Percentiles rank a stretch among this genome's conserved stretches.
Evolutionary conservation across 352 stramenopile genomes (phyloP).

Genomic region (Globisporangium solare): DNA sequence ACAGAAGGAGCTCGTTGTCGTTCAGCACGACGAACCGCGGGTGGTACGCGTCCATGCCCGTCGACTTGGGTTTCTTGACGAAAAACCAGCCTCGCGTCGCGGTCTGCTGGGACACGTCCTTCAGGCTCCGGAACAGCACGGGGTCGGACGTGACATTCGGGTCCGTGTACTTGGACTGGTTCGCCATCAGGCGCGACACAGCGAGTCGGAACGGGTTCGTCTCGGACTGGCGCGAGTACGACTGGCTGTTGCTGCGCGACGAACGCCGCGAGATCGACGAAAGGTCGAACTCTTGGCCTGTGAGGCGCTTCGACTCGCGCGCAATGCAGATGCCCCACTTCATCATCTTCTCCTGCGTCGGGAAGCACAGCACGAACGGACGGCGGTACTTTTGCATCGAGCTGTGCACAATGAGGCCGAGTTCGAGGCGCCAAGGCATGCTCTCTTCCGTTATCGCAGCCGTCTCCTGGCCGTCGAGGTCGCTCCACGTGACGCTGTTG

Average conservation of each 20-base stretch:
- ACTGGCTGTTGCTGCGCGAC: constrained; percentile 64
- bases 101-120: constrained; percentile 65
- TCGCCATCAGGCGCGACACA: constrained; percentile 73
- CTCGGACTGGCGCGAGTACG: constrained; percentile 48
- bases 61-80: constrained; percentile 63
- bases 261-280: constrained; percentile 59
- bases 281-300: constrained; percentile 76
- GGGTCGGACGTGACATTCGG: constrained; percentile 41
- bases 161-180: constrained; percentile 72
- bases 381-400: constrained; percentile 64
- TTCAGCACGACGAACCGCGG: constrained; percentile 80
- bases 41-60: constrained; percentile 74
- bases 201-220: constrained; percentile 49
- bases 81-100: constrained; percentile 82
- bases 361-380: constrained; percentile 75
- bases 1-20: constrained; percentile 71
- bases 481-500: constrained; percentile 16
- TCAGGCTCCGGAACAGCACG: constrained; percentile 64
- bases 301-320: constrained; percentile 75
- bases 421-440: constrained; percentile 74
- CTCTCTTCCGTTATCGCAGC: constrained; percentile 32
- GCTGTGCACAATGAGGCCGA: constrained; percentile 60
- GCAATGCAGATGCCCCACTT: constrained; percentile 80
- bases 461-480: constrained; percentile 3
- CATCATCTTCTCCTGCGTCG: constrained; percentile 79